Evolutionary conservation across 805 yeast genomes (phyloP), one percentile per base, ranked within the genome.

Genomic region (Wickerhamiella slavikovae): DNA sequence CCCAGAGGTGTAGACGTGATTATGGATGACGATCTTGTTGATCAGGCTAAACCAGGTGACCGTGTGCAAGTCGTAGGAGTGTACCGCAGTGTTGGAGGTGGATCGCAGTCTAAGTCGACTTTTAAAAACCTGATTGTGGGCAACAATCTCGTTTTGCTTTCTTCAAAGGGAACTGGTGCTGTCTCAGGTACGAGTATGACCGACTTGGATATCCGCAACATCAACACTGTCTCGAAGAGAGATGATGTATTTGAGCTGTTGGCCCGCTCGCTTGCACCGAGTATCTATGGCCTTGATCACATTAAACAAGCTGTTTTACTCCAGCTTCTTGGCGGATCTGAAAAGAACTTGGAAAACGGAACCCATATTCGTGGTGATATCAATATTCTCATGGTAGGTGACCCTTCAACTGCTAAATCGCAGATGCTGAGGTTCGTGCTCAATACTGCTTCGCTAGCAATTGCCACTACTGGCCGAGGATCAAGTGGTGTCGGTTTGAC

Each of bases 401-500:
- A 89, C 52, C 98, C 98, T 10, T 80, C 95, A 6, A 89, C 98
- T 12, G 96, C 98, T 16, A 89, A 89, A 52, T 83, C 95, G 3
- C 98, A 89, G 57, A 72, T 89, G 59, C 64, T 89, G 38, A 66
- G 96, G 39, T 85, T 89, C 48, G 96, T 89, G 13, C 61, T 89
- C 37, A 89, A 85, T 49, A 85, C 96, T 1, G 98, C 98, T 1
- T 62, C 92, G 1, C 60, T 89, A 42, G 96, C 96, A 3, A 82
- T 89, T 42, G 95, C 96, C 17, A 89, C 98, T 1, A 89, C 98
- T 0, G 98, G 98, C 60, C 71, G 93, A 52, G 98, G 98, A 38
- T 85, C 96, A n/a, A 83, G 96, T 1, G 98, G 98, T 52, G 98
- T 89, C 26, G 98, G 98, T 79, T 65, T 89, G 45, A 89, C 98